phyloP scores from a whole-genome alignment of 179 eudicot genomes.

The Spinacia oleracea region DNA sequence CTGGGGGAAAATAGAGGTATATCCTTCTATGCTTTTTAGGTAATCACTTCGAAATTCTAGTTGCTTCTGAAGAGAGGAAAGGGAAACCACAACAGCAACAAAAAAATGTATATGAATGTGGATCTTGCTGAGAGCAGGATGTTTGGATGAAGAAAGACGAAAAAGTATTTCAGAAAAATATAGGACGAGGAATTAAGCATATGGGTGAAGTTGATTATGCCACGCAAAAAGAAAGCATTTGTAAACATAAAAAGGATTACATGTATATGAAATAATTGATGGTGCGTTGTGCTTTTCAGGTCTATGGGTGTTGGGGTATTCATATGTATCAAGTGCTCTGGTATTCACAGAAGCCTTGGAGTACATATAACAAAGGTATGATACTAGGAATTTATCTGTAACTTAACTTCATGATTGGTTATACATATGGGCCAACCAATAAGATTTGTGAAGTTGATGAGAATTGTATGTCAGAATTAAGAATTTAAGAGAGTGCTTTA shows the following conservation, averaged over 20 bases:
- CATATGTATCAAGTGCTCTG: conserved; percentile 96
- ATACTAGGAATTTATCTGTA: background rate
- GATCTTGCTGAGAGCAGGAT: background rate
- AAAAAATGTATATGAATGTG: background rate
- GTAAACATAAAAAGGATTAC: background rate
- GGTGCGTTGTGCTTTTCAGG: conserved; percentile 39
- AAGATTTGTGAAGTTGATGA: background rate
- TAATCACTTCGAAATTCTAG: background rate
- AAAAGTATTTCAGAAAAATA: background rate
- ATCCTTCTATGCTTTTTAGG: background rate
- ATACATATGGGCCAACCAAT: background rate
- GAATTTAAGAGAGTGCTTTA: background rate
- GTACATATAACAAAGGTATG: conserved; percentile 92
- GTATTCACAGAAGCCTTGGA: conserved; percentile 97
- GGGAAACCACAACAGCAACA: background rate
- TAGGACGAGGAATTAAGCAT: background rate
- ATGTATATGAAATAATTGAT: background rate
- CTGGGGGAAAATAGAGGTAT: background rate
- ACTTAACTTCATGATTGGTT: conserved; percentile 11
- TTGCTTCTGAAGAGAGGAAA: background rate
- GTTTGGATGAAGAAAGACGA: background rate
- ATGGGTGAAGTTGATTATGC: background rate
- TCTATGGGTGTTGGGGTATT: conserved; percentile 78
- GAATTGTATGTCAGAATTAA: background rate
- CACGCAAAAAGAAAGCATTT: background rate